Evolutionary conservation across 352 stramenopile species (phyloP).

Genomic region (Thraustochytrium sp.): DNA sequence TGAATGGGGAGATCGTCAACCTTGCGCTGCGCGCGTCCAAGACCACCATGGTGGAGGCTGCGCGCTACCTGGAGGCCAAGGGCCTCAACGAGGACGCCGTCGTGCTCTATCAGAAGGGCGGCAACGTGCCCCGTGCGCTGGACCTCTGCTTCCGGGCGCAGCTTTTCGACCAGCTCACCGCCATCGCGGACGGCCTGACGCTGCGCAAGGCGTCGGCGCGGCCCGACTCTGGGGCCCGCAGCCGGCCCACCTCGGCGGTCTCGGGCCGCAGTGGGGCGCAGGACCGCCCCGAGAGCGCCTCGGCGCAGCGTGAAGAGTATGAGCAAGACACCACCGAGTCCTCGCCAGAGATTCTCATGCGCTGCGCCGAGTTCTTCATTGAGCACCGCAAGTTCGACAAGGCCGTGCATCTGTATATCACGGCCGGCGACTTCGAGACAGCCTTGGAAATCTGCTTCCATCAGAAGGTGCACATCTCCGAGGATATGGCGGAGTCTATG

Average conservation of each 20-base stretch:
- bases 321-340: conserved; percentile 28
- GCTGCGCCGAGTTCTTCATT: conserved; percentile 85
- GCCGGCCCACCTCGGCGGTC: background rate
- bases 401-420: conserved; percentile 73
- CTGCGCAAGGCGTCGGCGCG: background rate
- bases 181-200: conserved; percentile 69
- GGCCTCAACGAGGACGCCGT: conserved; percentile 86
- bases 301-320: background rate
- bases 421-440: conserved; percentile 64
- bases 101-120: conserved; percentile 84
- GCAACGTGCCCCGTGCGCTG: conserved; percentile 78
- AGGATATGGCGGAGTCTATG: conserved; percentile 83
- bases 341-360: conserved; percentile 68
- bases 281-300: background rate
- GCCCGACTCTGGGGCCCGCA: background rate
- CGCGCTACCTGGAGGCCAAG: conserved; percentile 78
- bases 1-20: conserved; percentile 81
- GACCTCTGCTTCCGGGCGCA: conserved; percentile 76
- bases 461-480: conserved; percentile 76
- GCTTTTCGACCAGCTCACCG: conserved; percentile 74
- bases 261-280: background rate
- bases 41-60: conserved; percentile 47
- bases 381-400: conserved; percentile 80
- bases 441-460: conserved; percentile 80
- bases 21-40: conserved; percentile 78